Conservation (phyloP, 345 rosid species). For the Dipteronia sinensis region DNA sequence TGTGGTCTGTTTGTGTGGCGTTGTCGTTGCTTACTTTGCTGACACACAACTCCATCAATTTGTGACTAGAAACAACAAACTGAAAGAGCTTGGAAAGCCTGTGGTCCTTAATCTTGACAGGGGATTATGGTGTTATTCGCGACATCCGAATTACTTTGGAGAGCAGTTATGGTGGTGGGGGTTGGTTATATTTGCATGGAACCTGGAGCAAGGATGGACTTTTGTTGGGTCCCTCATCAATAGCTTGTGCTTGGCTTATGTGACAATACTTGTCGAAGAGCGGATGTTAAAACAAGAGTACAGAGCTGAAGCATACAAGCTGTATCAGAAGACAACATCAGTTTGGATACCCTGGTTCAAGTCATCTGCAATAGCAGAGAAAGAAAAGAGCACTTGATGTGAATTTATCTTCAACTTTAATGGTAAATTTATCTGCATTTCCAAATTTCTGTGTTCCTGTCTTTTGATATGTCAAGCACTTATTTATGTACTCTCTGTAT, state of each 20-base stretch:
- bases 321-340: slow-evolving; percentile 87
- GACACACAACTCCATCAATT: slow-evolving; percentile 86
- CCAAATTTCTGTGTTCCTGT: background rate
- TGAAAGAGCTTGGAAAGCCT: slow-evolving; percentile 78
- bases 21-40: slow-evolving; percentile 69
- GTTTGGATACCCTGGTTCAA: slow-evolving; percentile 97
- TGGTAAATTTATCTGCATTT: slow-evolving; percentile 9
- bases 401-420: slow-evolving; percentile 1
- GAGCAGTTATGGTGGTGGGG: slow-evolving; percentile 99
- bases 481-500: slow-evolving; percentile 14
- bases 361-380: slow-evolving; percentile 36
- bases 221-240: slow-evolving; percentile 66
- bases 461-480: background rate
- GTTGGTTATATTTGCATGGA: slow-evolving; percentile 77
- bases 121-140: slow-evolving; percentile 79
- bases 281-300: slow-evolving; percentile 74
- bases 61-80: slow-evolving; percentile 59
- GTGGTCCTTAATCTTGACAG: slow-evolving; percentile 64
- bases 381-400: slow-evolving; percentile 58
- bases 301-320: slow-evolving; percentile 83
- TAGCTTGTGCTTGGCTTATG: slow-evolving; percentile 76
- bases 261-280: slow-evolving; percentile 75
- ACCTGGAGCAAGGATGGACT: slow-evolving; percentile 80
- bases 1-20: slow-evolving; percentile 61
- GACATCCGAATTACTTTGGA: slow-evolving; percentile 97